A percentile compares a stretch with the other conserved stretches of the same genome.
Evolutionary conservation across 352 stramenopile species (phyloP).

Genomic region (Phytopythium oedochilum): DNA sequence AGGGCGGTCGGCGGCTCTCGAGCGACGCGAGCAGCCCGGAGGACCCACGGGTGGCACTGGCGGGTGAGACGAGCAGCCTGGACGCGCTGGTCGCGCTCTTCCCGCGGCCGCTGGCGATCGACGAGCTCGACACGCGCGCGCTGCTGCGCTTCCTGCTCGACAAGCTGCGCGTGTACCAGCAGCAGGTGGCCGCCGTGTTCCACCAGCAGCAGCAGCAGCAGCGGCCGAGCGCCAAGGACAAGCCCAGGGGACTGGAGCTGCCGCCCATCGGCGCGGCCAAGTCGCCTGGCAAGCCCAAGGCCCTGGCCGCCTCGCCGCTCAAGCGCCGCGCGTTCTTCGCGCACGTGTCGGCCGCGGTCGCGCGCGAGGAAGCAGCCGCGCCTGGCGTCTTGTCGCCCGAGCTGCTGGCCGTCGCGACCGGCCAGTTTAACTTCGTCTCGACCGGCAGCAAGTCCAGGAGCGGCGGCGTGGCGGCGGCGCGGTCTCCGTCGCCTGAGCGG

Average conservation of each 20-base stretch:
- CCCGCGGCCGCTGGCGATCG: conserved; percentile 24
- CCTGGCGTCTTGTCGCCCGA: conserved; percentile 11
- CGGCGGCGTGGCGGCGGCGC: background rate
- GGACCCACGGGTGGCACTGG: conserved; percentile 13
- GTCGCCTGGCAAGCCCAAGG: background rate
- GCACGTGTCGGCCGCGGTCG: conserved; percentile 22
- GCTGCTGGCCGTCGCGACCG: conserved; percentile 34
- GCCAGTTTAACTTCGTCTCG: conserved; percentile 39
- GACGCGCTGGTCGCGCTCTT: conserved; percentile 26
- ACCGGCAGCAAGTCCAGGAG: background rate
- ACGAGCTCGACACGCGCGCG: conserved; percentile 49
- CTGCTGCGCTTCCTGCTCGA: conserved; percentile 57
- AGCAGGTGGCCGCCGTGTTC: conserved; percentile 37
- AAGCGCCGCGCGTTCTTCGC: conserved; percentile 47
- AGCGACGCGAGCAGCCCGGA: conserved; percentile 1
- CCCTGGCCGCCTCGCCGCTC: conserved; percentile 20
- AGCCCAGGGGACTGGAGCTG: conserved; percentile 36
- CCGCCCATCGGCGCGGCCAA: conserved; percentile 25
- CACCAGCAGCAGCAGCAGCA: conserved; percentile 9
- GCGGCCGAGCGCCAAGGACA: too few species aligned
- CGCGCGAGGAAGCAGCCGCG: conserved; percentile 12
- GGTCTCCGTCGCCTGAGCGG: background rate
- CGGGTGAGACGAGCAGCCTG: conserved; percentile 30
- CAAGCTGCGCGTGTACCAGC: conserved; percentile 62
- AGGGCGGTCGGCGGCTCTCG: conserved; percentile 15